Base-by-base conservation (phyloP, 495 filamentous ascomycete genomes). In the Penicillium turbatum region DNA sequence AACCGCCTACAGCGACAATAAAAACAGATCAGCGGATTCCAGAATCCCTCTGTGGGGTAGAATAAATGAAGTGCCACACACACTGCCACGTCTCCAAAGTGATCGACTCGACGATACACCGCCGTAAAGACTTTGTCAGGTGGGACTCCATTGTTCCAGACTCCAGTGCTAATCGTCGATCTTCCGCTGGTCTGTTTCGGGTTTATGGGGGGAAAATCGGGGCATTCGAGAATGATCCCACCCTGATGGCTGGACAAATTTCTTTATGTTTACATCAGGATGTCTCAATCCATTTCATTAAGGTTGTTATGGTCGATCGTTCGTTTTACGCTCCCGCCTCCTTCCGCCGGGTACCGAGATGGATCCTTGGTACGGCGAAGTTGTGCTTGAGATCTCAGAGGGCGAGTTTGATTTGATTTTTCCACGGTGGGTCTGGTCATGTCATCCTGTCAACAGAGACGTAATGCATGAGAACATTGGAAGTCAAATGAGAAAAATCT, bases 111-210 rank as follows among this genome's bases (percentile, higher is more conserved):
- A 41, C 19, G 35, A 37, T 15, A 37, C 19, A n/a, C 6, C 1
- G 19, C 21, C 5, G 36, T n/a, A 11, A n/a, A 3, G 39, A 2
- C 38, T 16, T 26, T 19, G 37, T 39, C 37, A 39, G 11, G 38
- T 40, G 37, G 16, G 38, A 41, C 16, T 39, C 30, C 30, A 16
- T 31, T 27, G n/a, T 43, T 43, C 48, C 34, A 35, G 13, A 48
- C 24, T 12, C 36, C 3, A 12, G 15, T 52, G 11, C 55, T 53
- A 51, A 19, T 29, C 29, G 53, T 62, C 53, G 62, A 65, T 65
- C 62, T 41, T 49, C 59, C 50, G 60, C n/a, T 15, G 36, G 34
- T 39, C 19, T 49, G 57, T 62, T 62, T 62, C 48, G 49, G 34
- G 47, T 57, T 30, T 54, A 57, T 61, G 58, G 37, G 58, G 37